Evolutionary conservation across 2,329 filamentous ascomycete species (phyloP), one percentile per base, ranked within the genome.

Genomic region (Ophiostoma sp.): DNA sequence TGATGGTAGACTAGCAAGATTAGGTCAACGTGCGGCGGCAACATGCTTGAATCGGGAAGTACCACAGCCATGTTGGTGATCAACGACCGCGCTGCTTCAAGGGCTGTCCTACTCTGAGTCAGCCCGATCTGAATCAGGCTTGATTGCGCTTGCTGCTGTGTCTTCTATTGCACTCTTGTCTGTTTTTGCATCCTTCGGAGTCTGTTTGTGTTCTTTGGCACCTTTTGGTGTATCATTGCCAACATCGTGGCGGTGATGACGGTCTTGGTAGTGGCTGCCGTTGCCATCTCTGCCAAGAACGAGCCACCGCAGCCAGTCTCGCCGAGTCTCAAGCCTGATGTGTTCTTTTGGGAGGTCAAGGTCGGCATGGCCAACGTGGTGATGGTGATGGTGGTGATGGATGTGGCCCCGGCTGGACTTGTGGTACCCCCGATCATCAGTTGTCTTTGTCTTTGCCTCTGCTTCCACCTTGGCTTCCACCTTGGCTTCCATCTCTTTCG

Each of bases 371-470:
- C 38, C 16, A 63, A 5, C 8, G 16, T 18, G 42, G 6, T 60
- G 47, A 16, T 66, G 67, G 5, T 67, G 55, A 45, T 69, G 65
- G 14, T 69, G 64, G 40, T 68, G 64, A 8, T 66, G 60, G 55
- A 8, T 18, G 9, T 58, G 27, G 14, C 8, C n/a, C 9, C 12
- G 45, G 8, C 18, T 11, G 4, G 16, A 14, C 4, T 18, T 45
- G 38, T 4, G 42, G 3, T 63, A 27, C 9, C 11, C 6, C 6
- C n/a, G 11, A 14, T 8, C 4, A 12, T 36, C 40, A 5, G 67
- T 42, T 63, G 16, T 40, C 3, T 18, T 18, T 60, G 55, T 36
- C 42, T 44, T 44, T 6, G 42, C 42, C 42, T 44, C 42, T 7
- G 11, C 42, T 44, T 44, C 11, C 11, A 12, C 42, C 3, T 44